Conservation (phyloP, 495 filamentous ascomycete genomes). For the Penicillium canariense region DNA sequence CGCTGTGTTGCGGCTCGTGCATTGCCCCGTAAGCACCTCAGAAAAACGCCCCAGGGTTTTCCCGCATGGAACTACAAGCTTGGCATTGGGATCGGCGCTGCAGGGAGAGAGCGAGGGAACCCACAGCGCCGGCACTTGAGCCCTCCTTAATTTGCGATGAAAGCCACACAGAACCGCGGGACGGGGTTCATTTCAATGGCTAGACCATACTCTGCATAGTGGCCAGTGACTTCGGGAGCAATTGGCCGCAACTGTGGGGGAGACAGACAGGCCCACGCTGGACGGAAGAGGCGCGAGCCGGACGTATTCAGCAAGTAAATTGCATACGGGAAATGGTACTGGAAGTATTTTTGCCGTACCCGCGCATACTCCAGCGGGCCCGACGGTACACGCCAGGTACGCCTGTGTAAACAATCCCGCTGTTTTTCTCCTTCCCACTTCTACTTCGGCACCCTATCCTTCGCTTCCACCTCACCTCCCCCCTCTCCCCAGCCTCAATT, state of each 20-base stretch:
- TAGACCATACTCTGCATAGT: not conserved
- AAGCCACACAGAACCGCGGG: not conserved
- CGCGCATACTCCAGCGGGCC: slow-evolving; percentile 12
- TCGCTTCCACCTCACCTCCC: slow-evolving; percentile 5
- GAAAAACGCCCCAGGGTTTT: not conserved
- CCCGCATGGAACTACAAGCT: slow-evolving; percentile 17
- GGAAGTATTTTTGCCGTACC: slow-evolving; percentile 15
- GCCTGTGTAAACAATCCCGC: slow-evolving; percentile 25
- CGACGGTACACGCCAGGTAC: slow-evolving; percentile 15
- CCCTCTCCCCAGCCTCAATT: slow-evolving; percentile 10
- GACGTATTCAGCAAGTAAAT: slow-evolving; percentile 14
- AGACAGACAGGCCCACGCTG: slow-evolving; percentile 9
- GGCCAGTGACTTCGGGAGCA: too few relatives aligned
- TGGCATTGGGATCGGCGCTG: slow-evolving; percentile 23
- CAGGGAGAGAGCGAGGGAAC: slow-evolving; percentile 6
- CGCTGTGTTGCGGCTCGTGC: not conserved
- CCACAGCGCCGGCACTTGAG: not conserved
- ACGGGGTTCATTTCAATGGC: not conserved
- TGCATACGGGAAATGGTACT: not conserved
- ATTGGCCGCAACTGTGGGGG: too few relatives aligned
- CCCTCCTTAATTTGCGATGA: not conserved
- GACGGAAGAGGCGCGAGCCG: slow-evolving; percentile 15
- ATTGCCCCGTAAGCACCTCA: not conserved
- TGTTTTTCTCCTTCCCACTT: slow-evolving; percentile 21
- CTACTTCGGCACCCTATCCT: slow-evolving; percentile 6